These are phyloP conservation scores for Dendrocalamus latiflorus DNA, from an alignment of 202 grass and related monocot genomes.

Conservation along the genomic window DNA sequence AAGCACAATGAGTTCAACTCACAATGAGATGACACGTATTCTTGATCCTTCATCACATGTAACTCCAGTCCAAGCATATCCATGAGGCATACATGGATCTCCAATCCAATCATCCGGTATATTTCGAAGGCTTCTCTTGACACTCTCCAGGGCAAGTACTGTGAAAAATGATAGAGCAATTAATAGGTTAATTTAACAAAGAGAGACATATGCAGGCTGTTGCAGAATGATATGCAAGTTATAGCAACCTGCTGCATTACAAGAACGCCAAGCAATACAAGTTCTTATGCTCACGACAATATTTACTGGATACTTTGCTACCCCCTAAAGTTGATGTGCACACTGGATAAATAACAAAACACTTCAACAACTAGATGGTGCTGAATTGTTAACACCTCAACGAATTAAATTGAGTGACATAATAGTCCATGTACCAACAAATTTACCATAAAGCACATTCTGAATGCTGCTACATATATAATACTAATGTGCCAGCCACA, in stretches of 20 bases:
- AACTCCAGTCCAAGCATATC: conserved; percentile 85
- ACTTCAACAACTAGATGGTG: background rate
- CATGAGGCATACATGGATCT: conserved; percentile 85
- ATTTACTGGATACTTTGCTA: background rate
- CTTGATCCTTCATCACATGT: conserved; percentile 49
- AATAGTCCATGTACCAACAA: background rate
- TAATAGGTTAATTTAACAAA: background rate
- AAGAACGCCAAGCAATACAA: background rate
- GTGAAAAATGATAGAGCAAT: conserved; percentile 24
- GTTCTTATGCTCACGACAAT: background rate
- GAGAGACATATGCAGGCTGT: background rate
- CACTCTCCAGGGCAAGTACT: conserved; percentile 56
- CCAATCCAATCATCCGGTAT: conserved; percentile 83
- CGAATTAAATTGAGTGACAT: background rate
- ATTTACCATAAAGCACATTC: background rate
- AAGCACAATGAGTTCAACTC: conserved; percentile 40
- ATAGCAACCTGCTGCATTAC: background rate
- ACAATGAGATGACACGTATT: conserved; percentile 76
- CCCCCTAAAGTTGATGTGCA: background rate
- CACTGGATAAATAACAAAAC: conserved; percentile 5
- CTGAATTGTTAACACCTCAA: background rate
- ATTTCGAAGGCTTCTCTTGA: conserved; percentile 53
- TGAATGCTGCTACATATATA: background rate
- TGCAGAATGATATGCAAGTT: background rate
- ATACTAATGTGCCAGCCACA: background rate